Percentiles rank a stretch among this genome's conserved stretches.
Evolutionary conservation across 169 alveolate genomes (phyloP).

Genomic region (Cryptosporidium muris): DNA sequence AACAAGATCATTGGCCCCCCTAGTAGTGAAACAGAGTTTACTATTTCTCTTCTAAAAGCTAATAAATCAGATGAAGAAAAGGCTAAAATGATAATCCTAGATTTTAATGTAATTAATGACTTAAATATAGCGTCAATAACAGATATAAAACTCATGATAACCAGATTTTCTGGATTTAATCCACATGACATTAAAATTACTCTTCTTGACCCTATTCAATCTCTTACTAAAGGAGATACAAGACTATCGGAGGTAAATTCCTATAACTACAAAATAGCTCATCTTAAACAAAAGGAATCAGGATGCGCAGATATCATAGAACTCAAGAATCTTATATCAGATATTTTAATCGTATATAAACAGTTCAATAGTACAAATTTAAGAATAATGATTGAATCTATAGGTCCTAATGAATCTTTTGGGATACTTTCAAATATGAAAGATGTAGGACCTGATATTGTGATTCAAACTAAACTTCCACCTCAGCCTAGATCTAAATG

Average conservation of each 20-base stretch:
- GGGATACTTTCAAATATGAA: conserved; percentile 62
- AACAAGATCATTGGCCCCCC: too few relatives aligned
- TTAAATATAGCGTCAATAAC: conserved; percentile 37
- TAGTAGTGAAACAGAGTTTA: too few relatives aligned
- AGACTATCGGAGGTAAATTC: conserved; percentile 33
- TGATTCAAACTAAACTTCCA: conserved; percentile 24
- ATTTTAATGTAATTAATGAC: too few relatives aligned
- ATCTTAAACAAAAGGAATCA: conserved; percentile 15
- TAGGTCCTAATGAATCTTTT: conserved; percentile 6
- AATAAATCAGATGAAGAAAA: too few relatives aligned
- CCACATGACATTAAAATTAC: conserved; percentile 55
- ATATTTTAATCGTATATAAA: conserved; percentile 38
- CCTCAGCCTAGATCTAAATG: conserved; percentile 50
- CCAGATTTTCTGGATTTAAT: conserved; percentile 43
- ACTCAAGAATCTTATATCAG: conserved; percentile 18
- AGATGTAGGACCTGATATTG: conserved; percentile 43
- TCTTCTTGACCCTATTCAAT: conserved; percentile 35
- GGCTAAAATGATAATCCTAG: too few relatives aligned
- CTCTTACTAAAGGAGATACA: conserved; percentile 1
- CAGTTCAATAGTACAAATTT: conserved; percentile 45
- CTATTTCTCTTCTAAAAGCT: too few relatives aligned
- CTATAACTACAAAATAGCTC: conserved; percentile 15
- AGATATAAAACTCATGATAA: conserved; percentile 15
- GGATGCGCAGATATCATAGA: conserved; percentile 25
- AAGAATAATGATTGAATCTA: conserved; percentile 35